Percentiles rank a stretch among this genome's conserved stretches.
Conservation (phyloP, 352 stramenopile species). For the Pythium chondricola region DNA sequence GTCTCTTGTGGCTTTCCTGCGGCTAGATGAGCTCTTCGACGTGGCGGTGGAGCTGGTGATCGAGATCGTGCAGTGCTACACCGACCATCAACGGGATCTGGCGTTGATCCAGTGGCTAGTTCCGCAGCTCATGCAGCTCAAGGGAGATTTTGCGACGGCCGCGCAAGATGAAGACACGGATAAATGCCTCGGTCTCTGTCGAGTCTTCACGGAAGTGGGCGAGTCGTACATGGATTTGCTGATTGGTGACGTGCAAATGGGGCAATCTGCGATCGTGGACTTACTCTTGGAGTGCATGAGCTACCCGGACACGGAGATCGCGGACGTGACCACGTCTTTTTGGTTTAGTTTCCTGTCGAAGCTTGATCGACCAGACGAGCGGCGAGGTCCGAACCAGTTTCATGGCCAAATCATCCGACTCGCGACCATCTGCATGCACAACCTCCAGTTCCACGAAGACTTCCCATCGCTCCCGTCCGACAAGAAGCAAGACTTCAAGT, state of each 20-base stretch:
- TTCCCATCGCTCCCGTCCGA: constrained; percentile 58
- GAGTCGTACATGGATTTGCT: constrained; percentile 83
- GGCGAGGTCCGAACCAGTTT: constrained; percentile 23
- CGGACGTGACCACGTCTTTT: constrained; percentile 81
- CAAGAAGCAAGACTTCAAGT: constrained; percentile 80
- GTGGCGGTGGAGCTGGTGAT: constrained; percentile 76
- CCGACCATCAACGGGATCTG: constrained; percentile 34
- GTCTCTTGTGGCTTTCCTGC: constrained; percentile 55
- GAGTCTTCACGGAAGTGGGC: constrained; percentile 88
- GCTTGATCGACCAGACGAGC: constrained; percentile 6
- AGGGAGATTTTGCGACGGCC: constrained; percentile 41
- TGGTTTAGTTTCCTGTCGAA: constrained; percentile 61
- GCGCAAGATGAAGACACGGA: constrained; percentile 65
- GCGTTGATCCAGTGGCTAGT: constrained; percentile 73
- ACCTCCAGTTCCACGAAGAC: constrained; percentile 67
- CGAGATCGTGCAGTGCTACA: constrained; percentile 65
- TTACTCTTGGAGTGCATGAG: constrained; percentile 86
- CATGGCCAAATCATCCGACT: constrained; percentile 47
- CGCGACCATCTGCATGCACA: constrained; percentile 71
- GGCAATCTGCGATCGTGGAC: constrained; percentile 65
- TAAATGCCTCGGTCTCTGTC: constrained; percentile 67
- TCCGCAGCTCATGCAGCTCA: constrained; percentile 63
- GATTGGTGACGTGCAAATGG: constrained; percentile 46
- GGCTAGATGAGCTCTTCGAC: constrained; percentile 79
- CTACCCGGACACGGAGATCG: constrained; percentile 70